Percentiles rank a stretch among this genome's conserved stretches.
phyloP scores from a whole-genome alignment of 163 green algal genomes.

The Chlamydomonas reinhardtii region DNA sequence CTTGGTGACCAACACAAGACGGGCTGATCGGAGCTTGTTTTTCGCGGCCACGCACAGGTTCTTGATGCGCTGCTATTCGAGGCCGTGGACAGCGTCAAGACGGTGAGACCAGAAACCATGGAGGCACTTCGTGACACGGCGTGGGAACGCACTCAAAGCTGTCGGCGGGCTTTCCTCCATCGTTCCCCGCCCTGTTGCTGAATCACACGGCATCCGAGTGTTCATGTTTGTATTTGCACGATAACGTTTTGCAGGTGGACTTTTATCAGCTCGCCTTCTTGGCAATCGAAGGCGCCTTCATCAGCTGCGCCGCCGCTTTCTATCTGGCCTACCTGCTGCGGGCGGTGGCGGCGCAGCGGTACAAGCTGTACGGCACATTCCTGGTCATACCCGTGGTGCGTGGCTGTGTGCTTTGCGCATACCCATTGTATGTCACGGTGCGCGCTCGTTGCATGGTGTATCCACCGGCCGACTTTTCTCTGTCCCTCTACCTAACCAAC shows the following conservation, averaged over 20 bases:
- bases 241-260: too few species aligned
- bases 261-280: conserved; percentile 13
- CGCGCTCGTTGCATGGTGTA: too few species aligned
- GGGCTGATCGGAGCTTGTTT: background rate
- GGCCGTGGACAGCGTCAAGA: background rate
- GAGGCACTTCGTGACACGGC: background rate
- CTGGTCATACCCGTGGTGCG: conserved; percentile 18
- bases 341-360: conserved; percentile 28
- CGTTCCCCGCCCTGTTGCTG: too few species aligned
- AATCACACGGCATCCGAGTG: too few species aligned
- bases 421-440: background rate
- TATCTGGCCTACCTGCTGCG: conserved; percentile 28
- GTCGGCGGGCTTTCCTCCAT: too few species aligned
- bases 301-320: conserved; percentile 1
- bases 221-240: too few species aligned
- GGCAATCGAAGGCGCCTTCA: background rate
- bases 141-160: too few species aligned
- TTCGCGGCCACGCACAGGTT: background rate
- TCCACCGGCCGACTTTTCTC: background rate
- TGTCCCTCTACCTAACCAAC: background rate
- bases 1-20: too few species aligned
- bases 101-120: background rate
- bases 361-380: conserved; percentile 47
- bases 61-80: conserved; percentile 4
- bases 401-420: too few species aligned